Evolutionary conservation across 768 basidiomycete species (phyloP).

Genomic region (Boletus rufocinnamomeus): DNA sequence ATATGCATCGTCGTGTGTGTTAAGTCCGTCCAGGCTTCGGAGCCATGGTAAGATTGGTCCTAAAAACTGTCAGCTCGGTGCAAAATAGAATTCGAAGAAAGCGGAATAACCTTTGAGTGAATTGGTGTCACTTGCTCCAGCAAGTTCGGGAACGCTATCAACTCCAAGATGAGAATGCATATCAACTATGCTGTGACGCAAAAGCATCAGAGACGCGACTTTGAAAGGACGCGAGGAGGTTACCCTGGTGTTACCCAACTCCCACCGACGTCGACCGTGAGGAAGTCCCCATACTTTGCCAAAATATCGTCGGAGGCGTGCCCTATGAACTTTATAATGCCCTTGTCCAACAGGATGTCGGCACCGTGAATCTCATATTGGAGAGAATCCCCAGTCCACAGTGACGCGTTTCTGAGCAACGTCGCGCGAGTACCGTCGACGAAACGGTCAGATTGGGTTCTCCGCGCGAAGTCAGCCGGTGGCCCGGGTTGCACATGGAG

Average conservation of each 20-base stretch:
- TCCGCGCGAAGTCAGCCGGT: slow-evolving; percentile 34
- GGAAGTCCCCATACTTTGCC: slow-evolving; percentile 44
- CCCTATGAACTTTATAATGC: slow-evolving; percentile 38
- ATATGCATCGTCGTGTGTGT: slow-evolving; percentile 81
- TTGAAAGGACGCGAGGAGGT: slow-evolving; percentile 24
- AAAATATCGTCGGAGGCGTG: slow-evolving; percentile 44
- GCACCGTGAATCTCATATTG: slow-evolving; percentile 40
- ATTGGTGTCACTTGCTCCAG: slow-evolving; percentile 58
- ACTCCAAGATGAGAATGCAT: slow-evolving; percentile 83
- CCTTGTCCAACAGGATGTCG: slow-evolving; percentile 43
- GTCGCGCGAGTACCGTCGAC: slow-evolving; percentile 40
- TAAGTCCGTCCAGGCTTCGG: slow-evolving; percentile 79
- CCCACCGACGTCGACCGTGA: slow-evolving; percentile 59
- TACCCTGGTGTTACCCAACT: slow-evolving; percentile 74
- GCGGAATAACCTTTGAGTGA: slow-evolving; percentile 49
- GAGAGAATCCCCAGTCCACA: slow-evolving; percentile 51
- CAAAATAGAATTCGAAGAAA: background rate
- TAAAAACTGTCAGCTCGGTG: slow-evolving; percentile 6
- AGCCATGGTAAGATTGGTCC: slow-evolving; percentile 75
- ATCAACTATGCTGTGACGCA: slow-evolving; percentile 50
- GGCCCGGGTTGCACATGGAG: slow-evolving; percentile 42
- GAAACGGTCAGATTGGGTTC: slow-evolving; percentile 41
- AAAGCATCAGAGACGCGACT: slow-evolving; percentile 38
- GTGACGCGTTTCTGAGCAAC: slow-evolving; percentile 48
- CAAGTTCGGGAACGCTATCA: slow-evolving; percentile 55